Evolutionary conservation across 2,329 filamentous ascomycete species (phyloP), one percentile per base, ranked within the genome.

Genomic region (Alternaria arbusti): DNA sequence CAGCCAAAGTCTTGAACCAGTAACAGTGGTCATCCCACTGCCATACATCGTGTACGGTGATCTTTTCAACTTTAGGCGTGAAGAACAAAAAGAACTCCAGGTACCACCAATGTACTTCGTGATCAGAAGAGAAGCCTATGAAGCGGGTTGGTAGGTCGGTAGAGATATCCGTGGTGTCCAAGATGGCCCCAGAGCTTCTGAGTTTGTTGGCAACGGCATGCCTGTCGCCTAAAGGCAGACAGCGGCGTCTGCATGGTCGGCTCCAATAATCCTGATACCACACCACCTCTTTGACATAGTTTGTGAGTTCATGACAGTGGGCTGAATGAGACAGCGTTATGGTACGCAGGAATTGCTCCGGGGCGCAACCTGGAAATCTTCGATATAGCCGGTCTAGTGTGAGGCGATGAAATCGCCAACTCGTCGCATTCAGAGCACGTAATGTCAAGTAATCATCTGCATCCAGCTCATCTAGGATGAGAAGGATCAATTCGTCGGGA

Each of bases 51-150:
- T 40, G 22, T 13, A 67, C 40, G 6, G 40, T 5, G 9, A 67
- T 28, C 3, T 20, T 45, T 23, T 59, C 44, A 13, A 65, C 57
- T 5, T 52, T 61, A 13, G 63, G 65, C 12, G 57, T 36, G 23
- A 61, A 66, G 9, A 63, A 32, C 8, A 68, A 22, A 15, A 66
- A 68, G 46, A 61, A 61, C 15, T 68, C 65, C 20, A 68, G 60
- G 51, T 63, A 68, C 63, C 63, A 66, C 60, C 60, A 59, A 13
- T 63, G 50, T 6, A 54, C n/a, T 23, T 63, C 50, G 12, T 22
- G 25, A 22, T 54, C 49, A 5, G 32, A 17, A 20, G 51, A 10
- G 12, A 54, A 59, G 13, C 32, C 20, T 20, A 59, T 32, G 56
- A 59, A 63, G 25, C 52, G 50, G 28, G 17, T 9, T 23, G 52